phyloP scores from a whole-genome alignment of 1,139 yeast genomes.

The Kodamaea anthophila region DNA sequence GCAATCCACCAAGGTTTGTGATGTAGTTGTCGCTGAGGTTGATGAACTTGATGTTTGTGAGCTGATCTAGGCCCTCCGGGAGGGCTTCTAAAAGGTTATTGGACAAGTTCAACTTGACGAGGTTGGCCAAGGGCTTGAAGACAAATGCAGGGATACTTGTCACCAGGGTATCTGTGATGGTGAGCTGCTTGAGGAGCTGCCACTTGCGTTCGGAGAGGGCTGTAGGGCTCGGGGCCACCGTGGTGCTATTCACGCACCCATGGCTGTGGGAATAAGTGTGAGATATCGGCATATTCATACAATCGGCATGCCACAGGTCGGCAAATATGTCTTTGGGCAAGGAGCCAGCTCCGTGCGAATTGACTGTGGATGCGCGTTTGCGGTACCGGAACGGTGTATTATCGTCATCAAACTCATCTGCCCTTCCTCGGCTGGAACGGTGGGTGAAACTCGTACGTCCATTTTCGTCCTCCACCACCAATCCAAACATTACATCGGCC shows the following conservation, averaged over 20 bases:
- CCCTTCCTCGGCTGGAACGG: slow-evolving; percentile 15
- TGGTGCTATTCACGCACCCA: background rate
- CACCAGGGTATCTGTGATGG: slow-evolving; percentile 52
- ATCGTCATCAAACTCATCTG: slow-evolving; percentile 10
- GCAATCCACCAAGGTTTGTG: slow-evolving; percentile 33
- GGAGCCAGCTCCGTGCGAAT: slow-evolving; percentile 20
- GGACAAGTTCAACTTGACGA: slow-evolving; percentile 55
- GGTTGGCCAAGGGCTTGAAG: slow-evolving; percentile 43
- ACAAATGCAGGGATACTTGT: slow-evolving; percentile 37
- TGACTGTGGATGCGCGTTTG: slow-evolving; percentile 22
- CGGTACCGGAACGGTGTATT: slow-evolving; percentile 24
- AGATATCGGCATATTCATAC: slow-evolving; percentile 5
- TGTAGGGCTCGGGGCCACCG: background rate
- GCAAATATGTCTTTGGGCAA: slow-evolving; percentile 21
- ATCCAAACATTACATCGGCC: slow-evolving; percentile 42
- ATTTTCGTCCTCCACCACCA: slow-evolving; percentile 52
- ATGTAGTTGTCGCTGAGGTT: slow-evolving; percentile 54
- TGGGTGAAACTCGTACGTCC: slow-evolving; percentile 37
- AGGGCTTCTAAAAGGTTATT: slow-evolving; percentile 44
- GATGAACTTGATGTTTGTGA: slow-evolving; percentile 45
- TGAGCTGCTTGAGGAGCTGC: slow-evolving; percentile 51
- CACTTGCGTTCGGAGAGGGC: slow-evolving; percentile 41
- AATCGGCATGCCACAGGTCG: too few species aligned
- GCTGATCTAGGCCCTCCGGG: slow-evolving; percentile 48
- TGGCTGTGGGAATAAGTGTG: slow-evolving; percentile 1